These are phyloP conservation scores for Populus deltoides DNA, from an alignment of 345 rosid species.

Conservation along the genomic window DNA sequence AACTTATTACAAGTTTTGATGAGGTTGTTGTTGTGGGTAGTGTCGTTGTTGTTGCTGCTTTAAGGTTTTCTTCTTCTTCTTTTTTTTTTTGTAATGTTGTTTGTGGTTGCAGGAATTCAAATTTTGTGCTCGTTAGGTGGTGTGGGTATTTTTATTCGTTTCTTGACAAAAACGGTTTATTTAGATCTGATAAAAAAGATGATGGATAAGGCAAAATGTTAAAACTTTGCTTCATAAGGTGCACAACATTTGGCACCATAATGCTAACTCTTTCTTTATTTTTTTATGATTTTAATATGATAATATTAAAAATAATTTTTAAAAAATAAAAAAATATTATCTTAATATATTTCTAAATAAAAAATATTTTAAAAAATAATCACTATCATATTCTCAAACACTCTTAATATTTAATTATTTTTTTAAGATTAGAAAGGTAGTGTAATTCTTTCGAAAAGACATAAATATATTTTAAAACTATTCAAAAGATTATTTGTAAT, in stretches of 20 bases:
- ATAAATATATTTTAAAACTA: too few relatives aligned
- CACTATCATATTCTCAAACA: too few relatives aligned
- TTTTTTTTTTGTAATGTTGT: background rate
- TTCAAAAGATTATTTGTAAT: too few relatives aligned
- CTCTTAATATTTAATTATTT: too few relatives aligned
- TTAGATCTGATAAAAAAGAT: constrained; percentile 12
- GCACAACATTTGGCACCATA: too few relatives aligned
- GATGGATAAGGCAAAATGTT: background rate
- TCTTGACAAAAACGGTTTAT: constrained; percentile 20
- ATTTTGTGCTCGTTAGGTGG: constrained; percentile 12
- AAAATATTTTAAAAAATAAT: too few relatives aligned
- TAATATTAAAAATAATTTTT: too few relatives aligned
- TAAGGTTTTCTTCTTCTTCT: background rate
- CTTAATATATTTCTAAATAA: too few relatives aligned
- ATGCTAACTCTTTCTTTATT: too few relatives aligned
- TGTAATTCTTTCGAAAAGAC: too few relatives aligned
- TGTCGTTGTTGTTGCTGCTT: constrained; percentile 10
- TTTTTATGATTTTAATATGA: fast-evolving
- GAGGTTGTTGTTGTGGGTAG: background rate
- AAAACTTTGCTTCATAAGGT: background rate
- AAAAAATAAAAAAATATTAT: too few relatives aligned
- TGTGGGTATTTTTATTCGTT: constrained; percentile 1
- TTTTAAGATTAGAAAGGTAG: too few relatives aligned
- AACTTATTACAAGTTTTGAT: constrained; percentile 4
- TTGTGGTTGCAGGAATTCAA: constrained; percentile 6